phyloP scores from a whole-genome alignment of 2,329 filamentous ascomycete genomes.

The Metarhizium sp. region DNA sequence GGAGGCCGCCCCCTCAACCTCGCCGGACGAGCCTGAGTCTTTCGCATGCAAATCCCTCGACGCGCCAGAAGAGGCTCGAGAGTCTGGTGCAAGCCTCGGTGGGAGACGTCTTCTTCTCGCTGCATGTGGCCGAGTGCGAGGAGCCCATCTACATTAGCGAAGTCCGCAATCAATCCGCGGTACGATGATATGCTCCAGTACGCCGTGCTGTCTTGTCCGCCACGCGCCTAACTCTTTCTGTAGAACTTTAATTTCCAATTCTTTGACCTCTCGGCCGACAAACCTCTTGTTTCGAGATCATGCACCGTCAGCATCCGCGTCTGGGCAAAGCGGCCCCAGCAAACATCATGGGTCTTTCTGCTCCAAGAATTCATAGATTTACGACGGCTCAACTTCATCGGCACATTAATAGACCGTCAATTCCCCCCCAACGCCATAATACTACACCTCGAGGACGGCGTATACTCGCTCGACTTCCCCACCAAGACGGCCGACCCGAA shows the following conservation, averaged over 20 bases:
- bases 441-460: slow-evolving; percentile 76
- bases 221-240: slow-evolving; percentile 1
- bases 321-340: slow-evolving; percentile 56
- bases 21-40: slow-evolving; percentile 41
- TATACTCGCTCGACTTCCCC: slow-evolving; percentile 72
- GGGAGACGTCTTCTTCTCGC: slow-evolving; percentile 81
- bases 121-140: slow-evolving; percentile 57
- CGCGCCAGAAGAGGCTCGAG: slow-evolving; percentile 67
- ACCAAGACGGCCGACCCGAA: slow-evolving; percentile 39
- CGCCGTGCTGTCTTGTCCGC: background rate
- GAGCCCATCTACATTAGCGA: slow-evolving; percentile 90
- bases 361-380: slow-evolving; percentile 66
- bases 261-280: slow-evolving; percentile 63
- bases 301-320: slow-evolving; percentile 59
- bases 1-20: slow-evolving; percentile 14
- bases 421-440: slow-evolving; percentile 76
- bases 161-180: slow-evolving; percentile 64
- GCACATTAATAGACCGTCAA: slow-evolving; percentile 57
- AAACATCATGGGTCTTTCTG: slow-evolving; percentile 48
- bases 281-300: slow-evolving; percentile 54
- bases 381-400: slow-evolving; percentile 67
- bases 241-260: slow-evolving; percentile 81
- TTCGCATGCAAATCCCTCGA: slow-evolving; percentile 33
- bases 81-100: slow-evolving; percentile 60
- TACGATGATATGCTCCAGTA: slow-evolving; percentile 17